Base-by-base conservation (phyloP, 805 yeast genomes). In the Tetrapisispora taiwanensis region DNA sequence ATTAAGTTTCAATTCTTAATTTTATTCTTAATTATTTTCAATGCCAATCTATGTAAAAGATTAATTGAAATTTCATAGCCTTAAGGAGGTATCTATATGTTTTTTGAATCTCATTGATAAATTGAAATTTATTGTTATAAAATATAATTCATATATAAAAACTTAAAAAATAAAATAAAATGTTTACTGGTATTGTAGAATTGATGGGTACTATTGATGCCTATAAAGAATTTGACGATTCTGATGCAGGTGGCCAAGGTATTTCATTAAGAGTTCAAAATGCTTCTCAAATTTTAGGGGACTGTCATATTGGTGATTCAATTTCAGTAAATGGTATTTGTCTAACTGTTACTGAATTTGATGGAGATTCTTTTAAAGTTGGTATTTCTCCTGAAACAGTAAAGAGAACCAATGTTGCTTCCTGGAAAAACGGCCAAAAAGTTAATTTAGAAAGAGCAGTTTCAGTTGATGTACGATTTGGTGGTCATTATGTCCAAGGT, bases 401-500 rank as follows among this genome's bases (percentile, higher is more conserved):
- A 32, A 76, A 86, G 48, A 73, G 92, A 49, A 79, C 95, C 1
- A 81, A 84, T 50, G 66, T 92, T 36, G 90, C 88, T 1, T 63
- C 64, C 9, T 72, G 90, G 61, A 58, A 52, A 19, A 39, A 46
- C 0, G 89, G 86, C 1, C 61, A 74, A 17, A 72, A 71, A 46
- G 95, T 92, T 18, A 90, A 92, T 60, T 69, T 90, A 48, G 99
- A 92, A 63, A 72, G 99, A 47, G 99, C 99, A 0, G 87, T 92
- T 28, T 71, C 69, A 3, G 62, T 56, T 40, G 86, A 84, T 43
- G 85, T 79, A 7, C 71, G 98, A 50, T 78, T 89, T 56, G 99
- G 99, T 20, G 99, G 99, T 0, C 99, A 92, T 63, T 77, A 90
- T 50, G 99, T 92, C 2, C 98, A 92, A 57, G 99, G 98, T 6